Evolutionary conservation across 2,329 filamentous ascomycete genomes (phyloP).

Genomic region (Talaromyces sp.): DNA sequence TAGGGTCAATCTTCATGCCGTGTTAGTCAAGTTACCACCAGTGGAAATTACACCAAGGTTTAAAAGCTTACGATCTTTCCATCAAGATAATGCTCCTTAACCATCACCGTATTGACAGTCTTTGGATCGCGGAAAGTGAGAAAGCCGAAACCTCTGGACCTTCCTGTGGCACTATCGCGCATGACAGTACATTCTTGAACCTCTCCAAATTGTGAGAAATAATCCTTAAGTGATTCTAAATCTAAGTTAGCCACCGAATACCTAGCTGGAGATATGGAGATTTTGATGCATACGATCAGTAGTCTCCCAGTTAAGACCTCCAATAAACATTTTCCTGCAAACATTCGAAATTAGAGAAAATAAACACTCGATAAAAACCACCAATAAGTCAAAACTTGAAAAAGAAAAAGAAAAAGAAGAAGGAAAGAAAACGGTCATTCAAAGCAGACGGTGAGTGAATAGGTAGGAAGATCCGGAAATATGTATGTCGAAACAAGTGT

Average conservation of each 20-base stretch:
- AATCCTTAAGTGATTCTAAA: slow-evolving; percentile 91
- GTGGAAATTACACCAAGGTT: slow-evolving; percentile 3
- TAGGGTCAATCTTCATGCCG: slow-evolving; percentile 77
- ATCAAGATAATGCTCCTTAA: slow-evolving; percentile 96
- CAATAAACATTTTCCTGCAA: slow-evolving; percentile 97
- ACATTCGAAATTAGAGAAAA: slow-evolving; percentile 26
- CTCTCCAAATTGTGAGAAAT: slow-evolving; percentile 96
- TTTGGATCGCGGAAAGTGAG: slow-evolving; percentile 96
- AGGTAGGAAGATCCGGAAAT: background rate
- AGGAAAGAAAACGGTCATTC: background rate
- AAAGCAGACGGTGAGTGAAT: background rate
- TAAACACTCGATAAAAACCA: background rate
- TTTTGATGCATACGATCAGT: slow-evolving; percentile 72
- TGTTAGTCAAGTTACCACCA: slow-evolving; percentile 18
- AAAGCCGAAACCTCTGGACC: slow-evolving; percentile 94
- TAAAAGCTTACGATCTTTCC: slow-evolving; percentile 92
- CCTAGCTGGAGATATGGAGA: background rate
- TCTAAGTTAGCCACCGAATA: background rate
- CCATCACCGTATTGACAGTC: slow-evolving; percentile 98
- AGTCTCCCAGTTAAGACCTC: slow-evolving; percentile 97
- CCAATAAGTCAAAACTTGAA: background rate
- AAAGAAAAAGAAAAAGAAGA: background rate
- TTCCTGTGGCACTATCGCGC: slow-evolving; percentile 88
- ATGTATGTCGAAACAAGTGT: background rate
- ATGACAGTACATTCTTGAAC: slow-evolving; percentile 99